Evolutionary conservation across 2,329 filamentous ascomycete species (phyloP), one percentile per base, ranked within the genome.

Genomic region (Colletotrichum tanaceti): DNA sequence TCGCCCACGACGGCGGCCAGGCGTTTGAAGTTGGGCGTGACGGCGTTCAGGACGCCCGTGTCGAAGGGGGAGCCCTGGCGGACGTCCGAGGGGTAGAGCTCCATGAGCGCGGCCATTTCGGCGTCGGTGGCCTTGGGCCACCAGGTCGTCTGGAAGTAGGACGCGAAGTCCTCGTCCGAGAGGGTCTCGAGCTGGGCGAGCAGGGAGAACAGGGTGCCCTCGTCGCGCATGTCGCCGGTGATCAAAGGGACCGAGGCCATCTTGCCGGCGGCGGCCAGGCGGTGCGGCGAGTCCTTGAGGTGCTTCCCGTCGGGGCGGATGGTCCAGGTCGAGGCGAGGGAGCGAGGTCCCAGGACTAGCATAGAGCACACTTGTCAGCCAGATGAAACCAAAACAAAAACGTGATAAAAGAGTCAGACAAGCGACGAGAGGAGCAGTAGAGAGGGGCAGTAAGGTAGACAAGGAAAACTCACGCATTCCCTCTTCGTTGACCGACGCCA

Each of bases 11-110:
- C 83, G 24, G 89, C 88, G 2, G 88, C 85, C 0, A 90, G 74
- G 9, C 87, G 85, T 75, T 91, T 91, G 80, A 85, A 91, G 72
- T 90, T 85, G 0, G 88, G 87, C 71, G 89, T 90, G 74, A 85
- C 83, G 73, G 89, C 86, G 77, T 91, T 88, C 16, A 86, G 68
- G 0, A 80, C 58, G 5, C 83, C 79, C 0, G 89, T 90, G 49
- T 85, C 79, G 80, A 89, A 91, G 0, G 90, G 89, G 0, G 85
- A 87, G 49, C 89, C 89, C 39, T 84, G 78, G 0, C 83, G 86
- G 41, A 88, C 86, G 50, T 83, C 78, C 7, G 79, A 75, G 2
- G 78, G 75, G 39, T 80, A 79, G 16, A 55, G 49, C 16, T 61
- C 35, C 49, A 65, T 61, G 49, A 65, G 57, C 1, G 11, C n/a